These are phyloP conservation scores for Kernera saxatilis DNA, from an alignment of 345 rosid genomes.

Conservation along the genomic window DNA sequence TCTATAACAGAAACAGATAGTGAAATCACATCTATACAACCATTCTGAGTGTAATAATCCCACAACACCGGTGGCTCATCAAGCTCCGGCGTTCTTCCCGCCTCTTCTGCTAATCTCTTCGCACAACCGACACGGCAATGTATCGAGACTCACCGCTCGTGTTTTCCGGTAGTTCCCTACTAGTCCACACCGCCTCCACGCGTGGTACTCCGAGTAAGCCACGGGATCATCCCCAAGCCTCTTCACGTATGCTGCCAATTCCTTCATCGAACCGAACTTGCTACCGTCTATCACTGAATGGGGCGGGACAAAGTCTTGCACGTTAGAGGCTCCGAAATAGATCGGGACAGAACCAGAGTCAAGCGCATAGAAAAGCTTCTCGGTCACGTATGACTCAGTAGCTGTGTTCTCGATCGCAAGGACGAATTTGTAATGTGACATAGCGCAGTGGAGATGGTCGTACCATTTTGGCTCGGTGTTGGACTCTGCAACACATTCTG, in stretches of 20 bases:
- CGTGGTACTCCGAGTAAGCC: conserved; percentile 83
- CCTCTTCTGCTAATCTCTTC: conserved; percentile 69
- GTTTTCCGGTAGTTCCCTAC: conserved; percentile 59
- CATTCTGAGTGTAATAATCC: not conserved
- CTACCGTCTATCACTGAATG: conserved; percentile 79
- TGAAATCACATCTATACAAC: conserved; percentile 1
- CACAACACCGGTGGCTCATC: not conserved
- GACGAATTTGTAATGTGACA: conserved; percentile 93
- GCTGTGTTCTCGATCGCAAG: conserved; percentile 88
- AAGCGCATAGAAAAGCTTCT: conserved; percentile 85
- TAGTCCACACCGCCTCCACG: conserved; percentile 92
- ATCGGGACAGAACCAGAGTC: conserved; percentile 87
- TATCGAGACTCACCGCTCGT: conserved; percentile 69
- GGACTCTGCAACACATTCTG: conserved; percentile 53
- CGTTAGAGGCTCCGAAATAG: conserved; percentile 89
- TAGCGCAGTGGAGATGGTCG: conserved; percentile 87
- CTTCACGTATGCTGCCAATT: conserved; percentile 61
- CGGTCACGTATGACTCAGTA: conserved; percentile 83
- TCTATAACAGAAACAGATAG: not conserved
- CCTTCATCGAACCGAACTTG: conserved; percentile 60
- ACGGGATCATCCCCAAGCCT: conserved; percentile 61
- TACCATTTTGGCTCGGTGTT: conserved; percentile 63
- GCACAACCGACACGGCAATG: conserved; percentile 85
- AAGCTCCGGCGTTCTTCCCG: conserved; percentile 49
- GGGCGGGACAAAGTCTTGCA: conserved; percentile 75